Evolutionary conservation across 345 rosid species (phyloP).

Genomic region (Triadica sebifera): DNA sequence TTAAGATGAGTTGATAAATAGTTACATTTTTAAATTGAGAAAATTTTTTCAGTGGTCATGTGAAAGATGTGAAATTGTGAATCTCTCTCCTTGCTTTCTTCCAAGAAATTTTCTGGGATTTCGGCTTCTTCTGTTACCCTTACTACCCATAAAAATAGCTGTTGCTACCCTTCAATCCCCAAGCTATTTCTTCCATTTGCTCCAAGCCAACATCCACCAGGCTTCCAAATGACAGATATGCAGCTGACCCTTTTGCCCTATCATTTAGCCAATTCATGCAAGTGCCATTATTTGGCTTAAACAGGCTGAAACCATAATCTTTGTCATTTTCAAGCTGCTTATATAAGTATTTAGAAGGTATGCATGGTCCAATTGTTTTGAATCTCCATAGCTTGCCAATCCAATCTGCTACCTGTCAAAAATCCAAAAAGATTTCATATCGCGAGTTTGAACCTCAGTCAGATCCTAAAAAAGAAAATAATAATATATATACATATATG

Average conservation of each 20-base stretch:
- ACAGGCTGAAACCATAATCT: constrained; percentile 29
- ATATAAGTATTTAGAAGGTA: constrained; percentile 39
- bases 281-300: constrained; percentile 8
- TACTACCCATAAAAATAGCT: constrained; percentile 27
- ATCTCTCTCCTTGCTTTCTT: constrained; percentile 14
- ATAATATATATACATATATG: too few relatives aligned
- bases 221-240: constrained; percentile 32
- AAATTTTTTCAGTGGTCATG: too few relatives aligned
- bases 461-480: too few relatives aligned
- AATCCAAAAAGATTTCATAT: too few relatives aligned
- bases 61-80: too few relatives aligned
- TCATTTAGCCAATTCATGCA: constrained; percentile 25
- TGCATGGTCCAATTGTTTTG: constrained; percentile 29
- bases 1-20: too few relatives aligned
- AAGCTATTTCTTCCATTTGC: constrained; percentile 25
- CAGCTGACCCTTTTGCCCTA: constrained; percentile 19
- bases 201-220: constrained; percentile 6
- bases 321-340: constrained; percentile 23
- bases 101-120: constrained; percentile 5
- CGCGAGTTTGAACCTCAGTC: too few relatives aligned
- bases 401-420: constrained; percentile 28
- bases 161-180: constrained; percentile 14
- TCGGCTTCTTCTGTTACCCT: constrained; percentile 19
- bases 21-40: too few relatives aligned
- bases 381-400: constrained; percentile 20